A percentile compares a stretch with the other conserved stretches of the same genome.
phyloP scores from a whole-genome alignment of 306 rosid genomes.

The Acmispon strigosus region DNA sequence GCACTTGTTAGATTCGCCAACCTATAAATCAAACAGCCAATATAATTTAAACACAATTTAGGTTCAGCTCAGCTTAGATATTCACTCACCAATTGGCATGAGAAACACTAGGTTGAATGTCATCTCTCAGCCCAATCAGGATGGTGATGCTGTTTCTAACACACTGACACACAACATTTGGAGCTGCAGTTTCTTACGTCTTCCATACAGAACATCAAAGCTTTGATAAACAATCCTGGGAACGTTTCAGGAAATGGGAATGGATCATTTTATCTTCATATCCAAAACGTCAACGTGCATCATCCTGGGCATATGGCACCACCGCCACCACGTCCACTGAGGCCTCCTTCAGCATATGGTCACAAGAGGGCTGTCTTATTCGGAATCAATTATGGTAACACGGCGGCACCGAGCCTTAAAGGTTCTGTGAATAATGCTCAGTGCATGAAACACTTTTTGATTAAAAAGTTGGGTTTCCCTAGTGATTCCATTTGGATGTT shows the following conservation, averaged over 20 bases:
- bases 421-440: constrained; percentile 43
- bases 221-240: neutral
- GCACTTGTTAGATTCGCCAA: neutral
- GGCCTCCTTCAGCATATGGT: constrained; percentile 19
- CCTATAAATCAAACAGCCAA: neutral
- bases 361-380: constrained; percentile 32
- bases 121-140: neutral
- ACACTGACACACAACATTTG: neutral
- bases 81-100: neutral
- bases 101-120: neutral
- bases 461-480: constrained; percentile 38
- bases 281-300: neutral
- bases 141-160: neutral
- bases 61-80: neutral
- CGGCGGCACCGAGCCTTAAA: neutral
- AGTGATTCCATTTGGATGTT: constrained; percentile 38
- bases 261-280: neutral
- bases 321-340: neutral
- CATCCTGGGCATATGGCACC: neutral
- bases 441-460: constrained; percentile 45
- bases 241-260: constrained; percentile 9
- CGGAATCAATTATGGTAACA: constrained; percentile 19
- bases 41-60: neutral
- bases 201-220: neutral
- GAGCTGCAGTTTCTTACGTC: neutral